Conservation (phyloP, 2,329 filamentous ascomycete genomes). For the Talaromyces sp. region DNA sequence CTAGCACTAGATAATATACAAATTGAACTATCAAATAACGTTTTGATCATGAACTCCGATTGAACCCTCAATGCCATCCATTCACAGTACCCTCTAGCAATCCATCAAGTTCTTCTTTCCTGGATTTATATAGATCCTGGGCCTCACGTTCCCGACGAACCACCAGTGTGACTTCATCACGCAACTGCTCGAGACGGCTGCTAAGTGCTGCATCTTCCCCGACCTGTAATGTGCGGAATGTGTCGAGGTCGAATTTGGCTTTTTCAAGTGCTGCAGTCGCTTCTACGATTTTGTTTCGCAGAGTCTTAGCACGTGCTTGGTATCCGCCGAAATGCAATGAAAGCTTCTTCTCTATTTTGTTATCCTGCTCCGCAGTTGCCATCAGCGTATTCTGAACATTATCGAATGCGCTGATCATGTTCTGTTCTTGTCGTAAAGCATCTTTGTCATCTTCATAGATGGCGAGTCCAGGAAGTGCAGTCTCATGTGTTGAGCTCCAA, state of each 20-base stretch:
- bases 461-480: conserved; percentile 68
- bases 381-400: conserved; percentile 71
- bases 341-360: conserved; percentile 93
- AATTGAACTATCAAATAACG: not conserved
- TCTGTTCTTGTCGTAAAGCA: conserved; percentile 51
- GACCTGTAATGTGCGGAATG: conserved; percentile 71
- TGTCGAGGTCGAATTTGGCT: conserved; percentile 67
- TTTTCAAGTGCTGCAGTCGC: conserved; percentile 72
- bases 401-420: conserved; percentile 71
- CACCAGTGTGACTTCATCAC: conserved; percentile 80
- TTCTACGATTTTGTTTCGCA: conserved; percentile 74
- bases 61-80: conserved; percentile 35
- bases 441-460: conserved; percentile 76
- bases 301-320: conserved; percentile 74
- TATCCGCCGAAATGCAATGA: conserved; percentile 83
- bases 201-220: conserved; percentile 75
- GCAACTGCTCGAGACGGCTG: conserved; percentile 67
- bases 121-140: conserved; percentile 76
- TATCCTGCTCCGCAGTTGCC: conserved; percentile 71
- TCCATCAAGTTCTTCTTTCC: conserved; percentile 72
- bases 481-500: conserved; percentile 51
- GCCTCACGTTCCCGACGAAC: conserved; percentile 81
- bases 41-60: not conserved
- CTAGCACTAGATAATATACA: conserved; percentile 10
- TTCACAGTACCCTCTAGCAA: conserved; percentile 45